Evolutionary conservation across 108 stramenopile genomes (phyloP), one percentile per base, ranked within the genome.

Genomic region (Discostella pseudostelligera): DNA sequence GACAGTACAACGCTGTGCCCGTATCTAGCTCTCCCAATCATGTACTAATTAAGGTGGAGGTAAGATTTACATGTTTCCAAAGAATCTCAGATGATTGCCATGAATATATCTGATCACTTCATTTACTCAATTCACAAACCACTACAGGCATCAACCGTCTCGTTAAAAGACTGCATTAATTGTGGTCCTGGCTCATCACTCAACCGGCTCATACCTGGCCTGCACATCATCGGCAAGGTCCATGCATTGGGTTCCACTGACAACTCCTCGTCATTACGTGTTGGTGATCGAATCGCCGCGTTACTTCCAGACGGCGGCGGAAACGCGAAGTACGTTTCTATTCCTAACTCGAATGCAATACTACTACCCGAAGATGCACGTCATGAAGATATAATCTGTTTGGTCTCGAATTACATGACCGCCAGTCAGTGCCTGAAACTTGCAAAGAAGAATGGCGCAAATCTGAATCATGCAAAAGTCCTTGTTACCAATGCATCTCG

Each of bases 361-460:
- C 76, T 84, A 20, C 76, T 93, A 12, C 78, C 88, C 22, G 16
- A 53, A 14, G 70, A 44, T 59, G 62, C 81, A 13, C 70, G 60
- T 24, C 62, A 76, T 24, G 69, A 69, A 4, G 50, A 55, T 51
- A 73, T 79, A 3, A 74, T 76, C 20, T 89, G 88, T 54, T 71
- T 92, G 56, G 78, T 81, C 6, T 80, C 84, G 32, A 87, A 74
- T 19, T 93, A 89, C 65, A 73, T 93, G 69, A 56, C 84, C 3
- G 91, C 91, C 7, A 89, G 87, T 54, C 91, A 93, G 67, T 57
- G 75, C 4, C 58, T 89, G 39, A 77, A 77, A 39, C 51, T 77
- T 40, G 65, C 65, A 16, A 69, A 67, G 50, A 67, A 59, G 58
- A 58, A 67, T 8, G 44, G 64, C 24, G 36, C 62, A 3, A 66